Conservation (phyloP, 805 yeast genomes). For the Schizosaccharomyces japonicus region DNA sequence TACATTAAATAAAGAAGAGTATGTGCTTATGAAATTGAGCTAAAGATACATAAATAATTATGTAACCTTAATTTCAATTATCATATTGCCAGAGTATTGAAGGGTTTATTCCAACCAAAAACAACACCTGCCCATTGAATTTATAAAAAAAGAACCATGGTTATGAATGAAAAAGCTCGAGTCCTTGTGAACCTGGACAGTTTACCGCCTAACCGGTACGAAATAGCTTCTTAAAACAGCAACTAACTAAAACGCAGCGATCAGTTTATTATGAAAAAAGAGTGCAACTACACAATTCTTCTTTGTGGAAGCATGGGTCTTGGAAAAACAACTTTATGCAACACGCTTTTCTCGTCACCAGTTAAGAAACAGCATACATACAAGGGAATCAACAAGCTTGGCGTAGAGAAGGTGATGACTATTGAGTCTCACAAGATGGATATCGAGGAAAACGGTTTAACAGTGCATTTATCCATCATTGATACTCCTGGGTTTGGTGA, state of each 20-base stretch:
- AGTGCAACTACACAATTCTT: not conserved
- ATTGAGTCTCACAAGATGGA: constrained; percentile 22
- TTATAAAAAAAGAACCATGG: not conserved
- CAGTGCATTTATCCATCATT: constrained; percentile 34
- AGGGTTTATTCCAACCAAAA: too few species aligned
- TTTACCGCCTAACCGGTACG: not conserved
- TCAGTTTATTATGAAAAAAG: not conserved
- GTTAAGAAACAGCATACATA: constrained; percentile 16
- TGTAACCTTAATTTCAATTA: not conserved
- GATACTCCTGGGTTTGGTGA: constrained; percentile 67
- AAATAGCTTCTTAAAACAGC: not conserved
- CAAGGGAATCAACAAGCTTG: constrained; percentile 19
- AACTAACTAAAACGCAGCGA: not conserved
- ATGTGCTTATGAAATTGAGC: not conserved
- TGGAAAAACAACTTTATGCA: constrained; percentile 61
- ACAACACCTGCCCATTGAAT: too few species aligned
- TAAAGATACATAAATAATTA: not conserved
- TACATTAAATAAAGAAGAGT: not conserved
- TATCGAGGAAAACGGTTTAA: constrained; percentile 36
- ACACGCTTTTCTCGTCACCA: constrained; percentile 45
- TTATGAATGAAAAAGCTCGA: not conserved
- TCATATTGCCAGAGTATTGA: too few species aligned
- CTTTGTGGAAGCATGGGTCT: constrained; percentile 28
- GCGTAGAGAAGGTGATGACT: constrained; percentile 20
- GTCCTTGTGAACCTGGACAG: not conserved